Evolutionary conservation across 2,329 filamentous ascomycete genomes (phyloP).

Genomic region (Dactylellina sp.): DNA sequence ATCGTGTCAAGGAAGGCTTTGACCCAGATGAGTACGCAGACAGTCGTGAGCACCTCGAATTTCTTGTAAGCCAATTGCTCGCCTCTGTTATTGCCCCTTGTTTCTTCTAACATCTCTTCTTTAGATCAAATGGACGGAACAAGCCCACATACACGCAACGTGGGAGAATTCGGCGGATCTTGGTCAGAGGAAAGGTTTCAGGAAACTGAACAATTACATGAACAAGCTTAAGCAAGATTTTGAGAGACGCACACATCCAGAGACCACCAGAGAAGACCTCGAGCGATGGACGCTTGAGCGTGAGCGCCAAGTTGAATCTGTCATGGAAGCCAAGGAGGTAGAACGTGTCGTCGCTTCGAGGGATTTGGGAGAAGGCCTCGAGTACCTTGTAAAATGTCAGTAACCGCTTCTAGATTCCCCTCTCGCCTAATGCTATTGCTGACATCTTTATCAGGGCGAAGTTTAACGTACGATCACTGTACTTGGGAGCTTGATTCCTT

Average conservation of each 20-base stretch:
- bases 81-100: not conserved
- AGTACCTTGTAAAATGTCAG: slow-evolving; percentile 93
- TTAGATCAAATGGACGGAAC: slow-evolving; percentile 95
- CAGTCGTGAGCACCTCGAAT: slow-evolving; percentile 83
- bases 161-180: slow-evolving; percentile 87
- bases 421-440: slow-evolving; percentile 57
- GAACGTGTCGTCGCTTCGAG: slow-evolving; percentile 90
- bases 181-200: slow-evolving; percentile 81
- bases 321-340: slow-evolving; percentile 89
- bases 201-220: slow-evolving; percentile 95
- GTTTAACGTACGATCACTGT: slow-evolving; percentile 89
- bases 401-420: slow-evolving; percentile 52
- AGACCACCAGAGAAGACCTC: slow-evolving; percentile 74
- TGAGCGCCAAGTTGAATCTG: slow-evolving; percentile 86
- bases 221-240: slow-evolving; percentile 85
- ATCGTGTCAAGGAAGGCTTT: slow-evolving; percentile 78
- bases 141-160: slow-evolving; percentile 93
- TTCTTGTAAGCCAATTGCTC: slow-evolving; percentile 66
- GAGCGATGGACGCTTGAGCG: slow-evolving; percentile 87
- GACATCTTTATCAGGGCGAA: slow-evolving; percentile 71
- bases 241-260: slow-evolving; percentile 79
- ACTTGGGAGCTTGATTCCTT: slow-evolving; percentile 73
- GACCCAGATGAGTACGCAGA: slow-evolving; percentile 61
- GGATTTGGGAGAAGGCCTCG: slow-evolving; percentile 80
- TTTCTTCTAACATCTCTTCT: slow-evolving; percentile 59